Evolutionary conservation across 495 filamentous ascomycete species (phyloP), one percentile per base, ranked within the genome.

Genomic region (Bathelium albidoporum): DNA sequence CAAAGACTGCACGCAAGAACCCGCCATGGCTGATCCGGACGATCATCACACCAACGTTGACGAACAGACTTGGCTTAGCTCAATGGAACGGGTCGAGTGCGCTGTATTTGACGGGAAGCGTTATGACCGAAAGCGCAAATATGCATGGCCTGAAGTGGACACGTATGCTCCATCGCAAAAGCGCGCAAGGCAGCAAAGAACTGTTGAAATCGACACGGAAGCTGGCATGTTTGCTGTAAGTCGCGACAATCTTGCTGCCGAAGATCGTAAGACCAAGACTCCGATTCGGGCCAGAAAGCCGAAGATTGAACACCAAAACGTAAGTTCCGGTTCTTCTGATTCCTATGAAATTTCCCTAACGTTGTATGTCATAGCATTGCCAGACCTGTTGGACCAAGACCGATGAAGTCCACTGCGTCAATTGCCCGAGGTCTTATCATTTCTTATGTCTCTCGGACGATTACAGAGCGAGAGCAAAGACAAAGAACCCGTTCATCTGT

Each of bases 341-440:
- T 2, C 20, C 16, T 55, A 5, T 5, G 11, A 28, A 16, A 5
- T 55, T 24, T 9, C 12, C 3, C 24, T 55, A 55, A 55, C 29
- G 12, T 10, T 14, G 7, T 28, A 9, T 4, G 5, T 29, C 49
- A 9, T 43, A 80, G 69, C 73, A 80, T 49, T 88, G 85, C 66
- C 80, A 85, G 58, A 58, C 81, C 11, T 88, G 85, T 70, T 78
- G 77, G 59, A 73, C 80, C 32, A 77, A 71, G 14, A 77, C 80
- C 0, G 72, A 79, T 22, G 62, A 85, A 1, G 43, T 76, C 2
- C 64, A 73, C 10, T 87, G 85, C 70, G 71, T 74, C 1, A 69
- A 76, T 2, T 88, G 85, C 64, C 84, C 85, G 4, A 74, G 83
- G 3, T 70, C 78, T 0, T 87, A 83, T 62, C 85, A 87, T 65